Percentiles rank a stretch among this genome's conserved stretches.
phyloP scores from a whole-genome alignment of 768 basidiomycete species.

The Nidularia pulvinata region DNA sequence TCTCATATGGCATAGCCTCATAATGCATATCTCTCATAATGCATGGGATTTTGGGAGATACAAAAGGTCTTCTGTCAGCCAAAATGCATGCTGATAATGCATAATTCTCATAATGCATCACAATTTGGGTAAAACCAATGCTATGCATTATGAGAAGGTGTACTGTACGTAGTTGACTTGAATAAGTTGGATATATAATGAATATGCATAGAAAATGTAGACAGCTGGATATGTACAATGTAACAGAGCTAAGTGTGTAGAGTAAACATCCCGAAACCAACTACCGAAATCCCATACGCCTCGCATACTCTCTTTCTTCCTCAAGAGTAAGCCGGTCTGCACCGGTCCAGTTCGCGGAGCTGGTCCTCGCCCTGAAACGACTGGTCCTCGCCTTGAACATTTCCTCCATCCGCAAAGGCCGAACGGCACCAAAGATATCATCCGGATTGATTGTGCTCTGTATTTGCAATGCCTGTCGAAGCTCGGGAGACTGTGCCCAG shows the following conservation, averaged over 20 bases:
- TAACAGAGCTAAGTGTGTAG: background rate
- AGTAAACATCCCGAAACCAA: background rate
- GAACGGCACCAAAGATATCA: constrained; percentile 90
- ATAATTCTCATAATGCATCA: too few species aligned
- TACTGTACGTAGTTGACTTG: too few species aligned
- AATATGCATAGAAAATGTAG: too few species aligned
- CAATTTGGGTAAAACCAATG: too few species aligned
- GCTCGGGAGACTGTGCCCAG: constrained; percentile 93
- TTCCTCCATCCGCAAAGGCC: constrained; percentile 90
- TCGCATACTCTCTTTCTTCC: constrained; percentile 87
- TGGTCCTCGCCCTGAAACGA: constrained; percentile 86
- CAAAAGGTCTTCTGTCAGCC: too few species aligned
- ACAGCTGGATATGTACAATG: too few species aligned
- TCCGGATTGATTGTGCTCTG: constrained; percentile 91
- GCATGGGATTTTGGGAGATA: too few species aligned
- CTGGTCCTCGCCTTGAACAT: constrained; percentile 80
- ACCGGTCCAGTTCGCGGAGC: constrained; percentile 97
- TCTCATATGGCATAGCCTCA: too few species aligned
- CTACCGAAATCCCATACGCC: constrained; percentile 83
- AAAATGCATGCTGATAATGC: too few species aligned
- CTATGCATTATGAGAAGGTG: too few species aligned
- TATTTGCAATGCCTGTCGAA: constrained; percentile 73
- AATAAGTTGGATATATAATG: too few species aligned
- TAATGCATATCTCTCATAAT: too few species aligned
- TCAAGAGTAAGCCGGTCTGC: constrained; percentile 82